Evolutionary conservation across 306 rosid genomes (phyloP).

Genomic region (Ammopiptanthus mongolicus): DNA sequence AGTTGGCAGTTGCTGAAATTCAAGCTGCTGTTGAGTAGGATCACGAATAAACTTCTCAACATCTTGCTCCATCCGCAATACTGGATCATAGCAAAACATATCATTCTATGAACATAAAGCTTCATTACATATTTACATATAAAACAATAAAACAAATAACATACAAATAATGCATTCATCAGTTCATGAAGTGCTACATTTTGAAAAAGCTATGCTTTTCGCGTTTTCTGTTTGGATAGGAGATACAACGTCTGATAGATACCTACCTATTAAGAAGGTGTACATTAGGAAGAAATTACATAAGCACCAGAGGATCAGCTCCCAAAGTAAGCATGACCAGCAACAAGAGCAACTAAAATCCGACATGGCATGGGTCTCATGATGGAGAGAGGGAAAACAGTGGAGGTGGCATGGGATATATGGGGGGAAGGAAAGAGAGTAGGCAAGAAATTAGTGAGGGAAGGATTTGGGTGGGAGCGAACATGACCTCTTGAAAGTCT

Average conservation of each 20-base stretch:
- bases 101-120: background rate
- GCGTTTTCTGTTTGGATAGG: background rate
- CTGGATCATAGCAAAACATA: slow-evolving; percentile 30
- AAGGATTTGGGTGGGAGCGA: too few species aligned
- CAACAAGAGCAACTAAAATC: too few species aligned
- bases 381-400: too few species aligned
- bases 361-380: too few species aligned
- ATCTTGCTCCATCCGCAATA: slow-evolving; percentile 97
- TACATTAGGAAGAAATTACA: background rate
- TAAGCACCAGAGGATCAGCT: too few species aligned
- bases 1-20: slow-evolving; percentile 93
- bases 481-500: too few species aligned
- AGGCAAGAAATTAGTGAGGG: too few species aligned
- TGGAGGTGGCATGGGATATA: too few species aligned
- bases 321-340: too few species aligned
- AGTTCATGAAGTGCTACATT: background rate
- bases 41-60: slow-evolving; percentile 78
- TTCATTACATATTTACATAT: slow-evolving; percentile 3
- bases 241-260: background rate
- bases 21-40: slow-evolving; percentile 81
- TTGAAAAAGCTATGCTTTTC: background rate
- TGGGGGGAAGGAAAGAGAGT: too few species aligned
- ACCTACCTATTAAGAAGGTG: background rate
- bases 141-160: background rate
- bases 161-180: background rate